phyloP scores from a whole-genome alignment of 345 rosid genomes.

The Bretschneidera sinensis region DNA sequence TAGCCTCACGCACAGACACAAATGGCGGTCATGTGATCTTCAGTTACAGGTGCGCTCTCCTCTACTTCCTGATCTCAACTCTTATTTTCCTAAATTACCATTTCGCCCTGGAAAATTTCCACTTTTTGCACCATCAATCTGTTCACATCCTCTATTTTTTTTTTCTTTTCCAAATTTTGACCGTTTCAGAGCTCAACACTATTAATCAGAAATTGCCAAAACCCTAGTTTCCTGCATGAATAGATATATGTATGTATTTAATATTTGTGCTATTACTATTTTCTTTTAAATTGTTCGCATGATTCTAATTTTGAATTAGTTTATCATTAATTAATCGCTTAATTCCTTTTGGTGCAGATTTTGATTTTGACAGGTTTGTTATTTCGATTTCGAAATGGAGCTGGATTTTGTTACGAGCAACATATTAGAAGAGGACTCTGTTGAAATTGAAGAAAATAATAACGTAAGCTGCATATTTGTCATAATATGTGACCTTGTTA shows the following conservation, averaged over 20 bases:
- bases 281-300: neutral
- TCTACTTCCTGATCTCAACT: neutral
- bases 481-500: neutral
- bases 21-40: constrained; percentile 7
- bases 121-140: neutral
- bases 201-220: no score
- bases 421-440: constrained; percentile 50
- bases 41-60: neutral
- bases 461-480: constrained; percentile 38
- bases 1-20: neutral
- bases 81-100: neutral
- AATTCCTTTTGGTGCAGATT: neutral
- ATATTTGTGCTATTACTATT: neutral
- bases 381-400: constrained; percentile 37
- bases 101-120: neutral
- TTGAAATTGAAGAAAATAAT: constrained; percentile 42
- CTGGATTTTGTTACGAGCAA: constrained; percentile 50
- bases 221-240: no score
- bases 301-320: no score
- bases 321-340: constrained; percentile 16
- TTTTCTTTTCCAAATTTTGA: neutral
- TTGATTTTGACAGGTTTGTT: constrained; percentile 8
- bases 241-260: no score
- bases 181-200: no score
- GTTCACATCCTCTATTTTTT: neutral